Evolutionary conservation across 495 filamentous ascomycete species (phyloP).

Genomic region (Patellaria atrata): DNA sequence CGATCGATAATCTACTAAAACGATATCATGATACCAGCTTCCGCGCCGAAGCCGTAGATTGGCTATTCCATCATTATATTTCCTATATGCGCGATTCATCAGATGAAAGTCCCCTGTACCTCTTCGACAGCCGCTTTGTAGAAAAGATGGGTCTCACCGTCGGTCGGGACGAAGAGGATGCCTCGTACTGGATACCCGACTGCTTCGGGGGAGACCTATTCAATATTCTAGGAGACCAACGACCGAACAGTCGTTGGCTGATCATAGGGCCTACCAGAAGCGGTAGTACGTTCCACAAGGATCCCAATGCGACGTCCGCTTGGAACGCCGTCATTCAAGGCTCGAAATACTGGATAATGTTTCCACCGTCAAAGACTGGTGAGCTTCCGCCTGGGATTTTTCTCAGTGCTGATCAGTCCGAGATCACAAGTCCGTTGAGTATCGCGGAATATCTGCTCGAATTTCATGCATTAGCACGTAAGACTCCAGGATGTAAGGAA

Average conservation of each 20-base stretch:
- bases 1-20: slow-evolving; percentile 43
- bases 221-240: slow-evolving; percentile 57
- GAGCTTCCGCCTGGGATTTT: slow-evolving; percentile 75
- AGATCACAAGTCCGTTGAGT: slow-evolving; percentile 87
- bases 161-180: slow-evolving; percentile 34
- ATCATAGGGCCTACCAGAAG: slow-evolving; percentile 83
- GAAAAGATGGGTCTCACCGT: slow-evolving; percentile 68
- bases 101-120: slow-evolving; percentile 85
- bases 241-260: slow-evolving; percentile 85
- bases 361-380: slow-evolving; percentile 49
- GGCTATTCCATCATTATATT: slow-evolving; percentile 65
- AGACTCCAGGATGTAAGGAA: slow-evolving; percentile 64
- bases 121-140: slow-evolving; percentile 79
- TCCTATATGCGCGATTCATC: slow-evolving; percentile 69
- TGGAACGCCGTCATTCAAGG: slow-evolving; percentile 94
- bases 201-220: slow-evolving; percentile 89
- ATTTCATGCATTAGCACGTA: slow-evolving; percentile 80
- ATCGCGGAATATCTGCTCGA: slow-evolving; percentile 91
- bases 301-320: slow-evolving; percentile 62
- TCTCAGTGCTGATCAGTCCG: slow-evolving; percentile 80
- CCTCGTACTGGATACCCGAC: slow-evolving; percentile 66
- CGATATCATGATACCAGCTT: slow-evolving; percentile 56
- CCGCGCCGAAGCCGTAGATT: slow-evolving; percentile 87
- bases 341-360: slow-evolving; percentile 98
- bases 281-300: slow-evolving; percentile 93